phyloP scores from a whole-genome alignment of 768 basidiomycete genomes.

The Lactifluus subvellereus region DNA sequence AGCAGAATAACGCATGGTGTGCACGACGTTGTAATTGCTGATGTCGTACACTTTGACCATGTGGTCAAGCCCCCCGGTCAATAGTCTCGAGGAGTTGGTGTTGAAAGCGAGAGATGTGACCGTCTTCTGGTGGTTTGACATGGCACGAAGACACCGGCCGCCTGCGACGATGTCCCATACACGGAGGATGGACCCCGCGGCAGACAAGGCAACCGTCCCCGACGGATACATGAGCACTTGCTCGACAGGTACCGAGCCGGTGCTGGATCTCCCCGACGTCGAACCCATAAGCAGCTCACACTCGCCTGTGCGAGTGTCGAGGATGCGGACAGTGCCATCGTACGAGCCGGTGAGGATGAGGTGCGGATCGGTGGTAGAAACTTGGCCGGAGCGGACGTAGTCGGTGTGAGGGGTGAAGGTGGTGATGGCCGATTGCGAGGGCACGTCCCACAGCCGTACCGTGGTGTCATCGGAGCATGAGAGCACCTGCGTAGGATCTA shows the following conservation, averaged over 20 bases:
- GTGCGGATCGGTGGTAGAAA: slow-evolving; percentile 76
- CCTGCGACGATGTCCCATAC: slow-evolving; percentile 95
- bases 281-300: slow-evolving; percentile 79
- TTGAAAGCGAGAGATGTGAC: slow-evolving; percentile 86
- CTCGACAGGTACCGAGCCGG: slow-evolving; percentile 65
- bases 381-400: slow-evolving; percentile 91
- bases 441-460: slow-evolving; percentile 90
- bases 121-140: slow-evolving; percentile 98
- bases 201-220: slow-evolving; percentile 77
- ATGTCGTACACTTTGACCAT: slow-evolving; percentile 99
- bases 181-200: slow-evolving; percentile 87
- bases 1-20: slow-evolving; percentile 98
- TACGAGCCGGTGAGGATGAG: slow-evolving; percentile 91
- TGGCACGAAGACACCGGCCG: slow-evolving; percentile 79
- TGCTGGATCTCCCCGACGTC: slow-evolving; percentile 28
- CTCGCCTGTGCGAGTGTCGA: slow-evolving; percentile 76
- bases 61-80: slow-evolving; percentile 91
- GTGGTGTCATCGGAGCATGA: slow-evolving; percentile 97
- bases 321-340: slow-evolving; percentile 84
- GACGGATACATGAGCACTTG: slow-evolving; percentile 90
- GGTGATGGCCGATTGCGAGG: slow-evolving; percentile 71
- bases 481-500: slow-evolving; percentile 75
- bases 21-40: slow-evolving; percentile 87
- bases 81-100: slow-evolving; percentile 63
- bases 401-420: slow-evolving; percentile 88